Percentiles rank a stretch among this genome's conserved stretches.
Evolutionary conservation across 805 yeast species (phyloP).

Genomic region (Ogataea nitratoaversa): DNA sequence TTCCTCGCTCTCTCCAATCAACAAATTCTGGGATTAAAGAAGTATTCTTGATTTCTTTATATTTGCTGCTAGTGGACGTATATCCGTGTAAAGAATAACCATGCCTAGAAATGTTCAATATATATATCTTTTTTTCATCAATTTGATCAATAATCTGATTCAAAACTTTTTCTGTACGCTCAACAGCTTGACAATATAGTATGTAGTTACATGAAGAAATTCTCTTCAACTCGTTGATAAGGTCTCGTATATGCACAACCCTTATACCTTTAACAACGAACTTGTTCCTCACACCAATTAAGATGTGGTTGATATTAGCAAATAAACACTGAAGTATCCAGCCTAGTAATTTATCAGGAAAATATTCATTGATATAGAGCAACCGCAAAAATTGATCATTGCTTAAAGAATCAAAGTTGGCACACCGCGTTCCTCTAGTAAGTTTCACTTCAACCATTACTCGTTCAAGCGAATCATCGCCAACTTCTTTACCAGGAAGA

Average conservation of each 20-base stretch:
- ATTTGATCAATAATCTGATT: neutral
- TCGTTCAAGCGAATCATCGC: too few species aligned
- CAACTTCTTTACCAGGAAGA: neutral
- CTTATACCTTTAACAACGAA: conserved; percentile 1
- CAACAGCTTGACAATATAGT: conserved; percentile 1
- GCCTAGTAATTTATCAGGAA: neutral
- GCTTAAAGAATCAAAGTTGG: neutral
- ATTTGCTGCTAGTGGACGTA: neutral
- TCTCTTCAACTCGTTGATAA: conserved; percentile 2
- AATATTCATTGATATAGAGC: neutral
- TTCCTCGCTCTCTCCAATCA: conserved; percentile 7
- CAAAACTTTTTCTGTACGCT: neutral
- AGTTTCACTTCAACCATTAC: too few species aligned
- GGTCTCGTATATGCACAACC: neutral
- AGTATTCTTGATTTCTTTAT: conserved; percentile 1
- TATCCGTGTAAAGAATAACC: neutral
- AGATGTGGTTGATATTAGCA: conserved; percentile 1
- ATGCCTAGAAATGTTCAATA: neutral
- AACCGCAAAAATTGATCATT: neutral
- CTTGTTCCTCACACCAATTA: conserved; percentile 6
- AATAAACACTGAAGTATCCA: conserved; percentile 10
- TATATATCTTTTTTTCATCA: conserved; percentile 1
- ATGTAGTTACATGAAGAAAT: neutral
- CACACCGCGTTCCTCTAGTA: too few species aligned
- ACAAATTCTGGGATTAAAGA: conserved; percentile 5